Evolutionary conservation across 163 green algal species (phyloP).

Genomic region (Prototheca cutis): DNA sequence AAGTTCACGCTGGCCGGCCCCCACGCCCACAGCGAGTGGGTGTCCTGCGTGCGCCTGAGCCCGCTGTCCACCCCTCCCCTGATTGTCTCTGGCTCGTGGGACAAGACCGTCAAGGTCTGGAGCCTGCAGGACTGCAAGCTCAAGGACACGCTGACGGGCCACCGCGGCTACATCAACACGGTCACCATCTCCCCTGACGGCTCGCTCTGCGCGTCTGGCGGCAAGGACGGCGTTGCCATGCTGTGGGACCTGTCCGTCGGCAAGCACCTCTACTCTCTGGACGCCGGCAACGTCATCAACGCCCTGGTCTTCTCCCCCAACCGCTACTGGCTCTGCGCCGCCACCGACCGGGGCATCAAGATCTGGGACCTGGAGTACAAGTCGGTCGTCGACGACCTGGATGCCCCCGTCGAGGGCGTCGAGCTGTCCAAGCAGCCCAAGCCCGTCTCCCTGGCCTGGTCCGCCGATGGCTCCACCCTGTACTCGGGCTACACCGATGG

Average conservation of each 20-base stretch:
- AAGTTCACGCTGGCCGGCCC: constrained; percentile 97
- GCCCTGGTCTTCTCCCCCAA: constrained; percentile 97
- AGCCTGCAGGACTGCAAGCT: constrained; percentile 98
- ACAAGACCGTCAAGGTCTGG: constrained; percentile 91
- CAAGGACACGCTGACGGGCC: constrained; percentile 86
- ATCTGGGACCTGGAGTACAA: constrained; percentile 99
- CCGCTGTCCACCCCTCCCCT: constrained; percentile 78
- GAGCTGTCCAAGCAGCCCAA: constrained; percentile 83
- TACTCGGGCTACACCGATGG: constrained; percentile 96
- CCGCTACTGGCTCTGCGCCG: constrained; percentile 98
- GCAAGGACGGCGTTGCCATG: constrained; percentile 97
- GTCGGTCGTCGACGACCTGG: constrained; percentile 91
- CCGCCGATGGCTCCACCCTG: constrained; percentile 86
- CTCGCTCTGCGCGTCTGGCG: constrained; percentile 94
- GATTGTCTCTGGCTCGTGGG: constrained; percentile 90
- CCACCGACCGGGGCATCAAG: constrained; percentile 78
- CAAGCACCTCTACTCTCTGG: constrained; percentile 92
- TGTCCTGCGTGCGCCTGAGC: constrained; percentile 97
- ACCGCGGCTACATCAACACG: constrained; percentile 93
- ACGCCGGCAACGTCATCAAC: constrained; percentile 96
- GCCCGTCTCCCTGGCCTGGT: constrained; percentile 94
- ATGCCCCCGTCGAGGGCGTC: constrained; percentile 58
- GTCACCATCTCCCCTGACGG: constrained; percentile 97
- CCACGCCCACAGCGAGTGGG: constrained; percentile 95
- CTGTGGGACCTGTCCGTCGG: constrained; percentile 98